Conservation (phyloP, 345 rosid genomes). For the Moricandia arvensis region DNA sequence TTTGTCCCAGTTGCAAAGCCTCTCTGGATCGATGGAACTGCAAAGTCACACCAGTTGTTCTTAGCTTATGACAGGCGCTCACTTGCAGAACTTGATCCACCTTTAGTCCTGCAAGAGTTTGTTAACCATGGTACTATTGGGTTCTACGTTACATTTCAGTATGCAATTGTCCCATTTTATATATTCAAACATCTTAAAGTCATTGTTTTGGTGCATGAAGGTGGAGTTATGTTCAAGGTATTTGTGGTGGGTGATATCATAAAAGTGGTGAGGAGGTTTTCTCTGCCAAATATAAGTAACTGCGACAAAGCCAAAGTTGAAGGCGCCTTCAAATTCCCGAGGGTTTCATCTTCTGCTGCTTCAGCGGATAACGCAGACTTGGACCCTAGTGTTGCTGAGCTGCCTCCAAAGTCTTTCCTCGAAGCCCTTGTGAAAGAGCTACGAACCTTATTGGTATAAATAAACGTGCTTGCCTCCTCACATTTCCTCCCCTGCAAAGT, state of each 20-base stretch:
- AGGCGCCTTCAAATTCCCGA: constrained; percentile 66
- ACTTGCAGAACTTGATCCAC: constrained; percentile 81
- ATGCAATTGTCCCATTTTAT: background rate
- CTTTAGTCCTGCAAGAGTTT: constrained; percentile 89
- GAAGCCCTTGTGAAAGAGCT: constrained; percentile 87
- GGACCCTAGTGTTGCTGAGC: constrained; percentile 76
- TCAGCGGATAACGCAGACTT: constrained; percentile 88
- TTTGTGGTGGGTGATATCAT: constrained; percentile 77
- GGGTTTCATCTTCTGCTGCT: constrained; percentile 90
- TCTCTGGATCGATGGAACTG: constrained; percentile 84
- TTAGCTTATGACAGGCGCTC: constrained; percentile 75
- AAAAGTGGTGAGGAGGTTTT: constrained; percentile 83
- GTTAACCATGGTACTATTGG: constrained; percentile 76
- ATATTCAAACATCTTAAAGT: background rate
- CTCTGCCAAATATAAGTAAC: constrained; percentile 72
- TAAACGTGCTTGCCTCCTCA: background rate
- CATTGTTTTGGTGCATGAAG: constrained; percentile 35
- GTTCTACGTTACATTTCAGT: background rate
- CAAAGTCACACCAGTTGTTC: constrained; percentile 82
- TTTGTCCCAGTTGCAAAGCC: constrained; percentile 97
- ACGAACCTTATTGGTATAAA: constrained; percentile 56
- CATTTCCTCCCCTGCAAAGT: background rate
- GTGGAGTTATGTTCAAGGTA: constrained; percentile 84
- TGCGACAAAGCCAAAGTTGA: constrained; percentile 55
- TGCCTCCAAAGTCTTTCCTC: constrained; percentile 79